Base-by-base conservation (phyloP, 345 rosid genomes). In the Fremontodendron californicum region DNA sequence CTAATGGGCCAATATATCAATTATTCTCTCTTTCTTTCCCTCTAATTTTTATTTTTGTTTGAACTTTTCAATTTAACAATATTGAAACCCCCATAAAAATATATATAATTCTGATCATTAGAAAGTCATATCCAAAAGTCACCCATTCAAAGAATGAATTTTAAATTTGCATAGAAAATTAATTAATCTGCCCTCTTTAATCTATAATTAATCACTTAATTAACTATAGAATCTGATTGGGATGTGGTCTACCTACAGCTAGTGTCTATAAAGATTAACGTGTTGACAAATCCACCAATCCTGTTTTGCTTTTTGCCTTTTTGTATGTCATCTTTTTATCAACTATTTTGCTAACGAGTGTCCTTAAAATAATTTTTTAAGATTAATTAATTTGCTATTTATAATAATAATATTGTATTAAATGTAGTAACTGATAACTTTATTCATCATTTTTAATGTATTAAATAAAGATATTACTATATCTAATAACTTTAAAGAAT, bases 211-310 rank as follows among this genome's bases (percentile, higher is more conserved):
- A 29, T 8, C 55, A 67, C 52, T 70, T 25, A 68, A 51, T 45
- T 45, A 46, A 46, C 35, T 4, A 49, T 18, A 31, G 27, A 71
- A 33, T 71, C 0, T 33, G 61, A 51, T 71, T 49, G 61, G 43
- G 75, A 71, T 51, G 18, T 71, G 18, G 19, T 37, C 25, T 71
- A 51, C 45, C 61, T 33, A 71, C 61, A 61, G n/a, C 75, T 33
- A 71, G 45, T 19, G 75, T 33, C 75, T 71, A 71, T 71, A 71
- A 71, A 71, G 45, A 19, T 51, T 71, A 71, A 71, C 19, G 18
- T 71, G 75, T 51, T 71, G 75, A 71, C 61, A 71, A 71, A 33
- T 49, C 75, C 9, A 51, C 29, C 45, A 71, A 71, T 51, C 61
- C 11, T 70, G 9, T 35, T 16, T 16, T 70, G 15, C 46, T 64